A percentile compares a stretch with the other conserved stretches of the same genome.
Conservation (phyloP, 345 rosid genomes). For the Euphorbia pulcherrima region DNA sequence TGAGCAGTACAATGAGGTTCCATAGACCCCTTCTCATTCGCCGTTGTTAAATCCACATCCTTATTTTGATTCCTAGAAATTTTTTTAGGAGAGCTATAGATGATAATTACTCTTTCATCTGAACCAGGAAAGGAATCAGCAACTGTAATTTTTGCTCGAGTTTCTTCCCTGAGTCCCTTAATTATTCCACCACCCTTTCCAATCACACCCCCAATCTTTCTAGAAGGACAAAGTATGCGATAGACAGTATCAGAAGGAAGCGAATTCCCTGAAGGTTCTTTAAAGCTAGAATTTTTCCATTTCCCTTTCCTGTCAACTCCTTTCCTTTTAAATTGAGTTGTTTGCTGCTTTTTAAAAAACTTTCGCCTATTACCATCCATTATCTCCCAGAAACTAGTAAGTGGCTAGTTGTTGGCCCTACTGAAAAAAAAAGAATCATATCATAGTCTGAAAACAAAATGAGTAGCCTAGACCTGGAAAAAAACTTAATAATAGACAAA, state of each 20-base stretch:
- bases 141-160: conserved; percentile 50
- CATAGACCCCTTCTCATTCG: conserved; percentile 25
- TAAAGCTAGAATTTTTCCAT: conserved; percentile 31
- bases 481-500: background rate
- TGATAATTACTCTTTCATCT: conserved; percentile 56
- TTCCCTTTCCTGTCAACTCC: conserved; percentile 34
- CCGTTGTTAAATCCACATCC: conserved; percentile 29
- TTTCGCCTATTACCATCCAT: conserved; percentile 47
- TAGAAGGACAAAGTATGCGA: conserved; percentile 52
- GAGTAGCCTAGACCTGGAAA: background rate
- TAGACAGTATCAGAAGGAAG: conserved; percentile 49
- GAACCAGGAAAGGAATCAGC: conserved; percentile 51
- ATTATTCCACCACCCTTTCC: conserved; percentile 55
- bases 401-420: background rate
- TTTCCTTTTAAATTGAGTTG: conserved; percentile 39
- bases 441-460: conserved; percentile 7
- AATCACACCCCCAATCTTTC: conserved; percentile 56
- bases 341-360: conserved; percentile 37
- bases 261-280: conserved; percentile 28
- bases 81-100: conserved; percentile 41
- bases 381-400: conserved; percentile 9
- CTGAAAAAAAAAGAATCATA: background rate
- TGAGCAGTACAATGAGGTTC: conserved; percentile 57
- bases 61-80: conserved; percentile 17
- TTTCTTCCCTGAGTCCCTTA: conserved; percentile 48